Evolutionary conservation across 768 basidiomycete species (phyloP).

Genomic region (Cyclocybe aegerita): DNA sequence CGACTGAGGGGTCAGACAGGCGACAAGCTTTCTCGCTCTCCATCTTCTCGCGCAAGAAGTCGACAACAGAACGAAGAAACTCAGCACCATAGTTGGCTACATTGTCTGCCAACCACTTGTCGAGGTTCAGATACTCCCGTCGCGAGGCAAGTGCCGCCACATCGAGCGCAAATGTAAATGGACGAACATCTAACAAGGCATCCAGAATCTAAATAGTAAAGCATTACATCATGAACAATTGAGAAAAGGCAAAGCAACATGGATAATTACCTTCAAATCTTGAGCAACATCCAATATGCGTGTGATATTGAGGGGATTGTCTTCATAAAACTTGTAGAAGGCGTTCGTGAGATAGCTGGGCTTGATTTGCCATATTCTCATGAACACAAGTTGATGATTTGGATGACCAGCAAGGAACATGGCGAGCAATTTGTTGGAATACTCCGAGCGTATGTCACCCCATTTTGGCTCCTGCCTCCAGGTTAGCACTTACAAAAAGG

Average conservation of each 20-base stretch:
- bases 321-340: slow-evolving; percentile 89
- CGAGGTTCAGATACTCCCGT: slow-evolving; percentile 90
- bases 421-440: slow-evolving; percentile 78
- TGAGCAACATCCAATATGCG: slow-evolving; percentile 94
- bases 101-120: slow-evolving; percentile 94
- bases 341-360: slow-evolving; percentile 84
- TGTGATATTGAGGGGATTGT: slow-evolving; percentile 90
- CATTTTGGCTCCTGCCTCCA: slow-evolving; percentile 79
- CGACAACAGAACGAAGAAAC: slow-evolving; percentile 84
- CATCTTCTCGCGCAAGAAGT: slow-evolving; percentile 92
- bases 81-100: slow-evolving; percentile 79
- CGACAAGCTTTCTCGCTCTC: slow-evolving; percentile 79
- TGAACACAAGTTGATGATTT: slow-evolving; percentile 95
- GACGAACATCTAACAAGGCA: slow-evolving; percentile 85
- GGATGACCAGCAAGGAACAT: slow-evolving; percentile 94
- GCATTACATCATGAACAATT: neutral
- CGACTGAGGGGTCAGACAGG: slow-evolving; percentile 74
- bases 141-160: slow-evolving; percentile 92
- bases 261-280: slow-evolving; percentile 75
- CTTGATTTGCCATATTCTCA: slow-evolving; percentile 92
- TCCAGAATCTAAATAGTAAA: slow-evolving; percentile 72
- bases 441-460: slow-evolving; percentile 86
- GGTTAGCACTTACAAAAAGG: slow-evolving; percentile 11
- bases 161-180: slow-evolving; percentile 89
- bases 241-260: neutral